A percentile compares a stretch with the other conserved stretches of the same genome.
Conservation (phyloP, 306 rosid species). For the Corylus heterophylla region DNA sequence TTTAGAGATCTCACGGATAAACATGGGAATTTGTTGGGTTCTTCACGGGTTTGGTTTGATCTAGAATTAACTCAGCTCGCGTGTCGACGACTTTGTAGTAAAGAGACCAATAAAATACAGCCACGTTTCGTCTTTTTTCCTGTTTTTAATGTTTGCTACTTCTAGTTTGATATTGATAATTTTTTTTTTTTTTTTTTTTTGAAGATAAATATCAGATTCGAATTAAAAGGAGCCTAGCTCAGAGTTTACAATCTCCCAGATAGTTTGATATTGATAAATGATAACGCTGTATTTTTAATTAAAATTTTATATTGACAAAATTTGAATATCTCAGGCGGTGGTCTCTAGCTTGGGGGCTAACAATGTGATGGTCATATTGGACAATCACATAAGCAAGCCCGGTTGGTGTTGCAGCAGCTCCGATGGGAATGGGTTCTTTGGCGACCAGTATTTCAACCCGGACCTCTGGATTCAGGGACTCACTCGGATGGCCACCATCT, state of each 20-base stretch:
- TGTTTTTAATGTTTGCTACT: too few species aligned
- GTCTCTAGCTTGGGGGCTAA: conserved; percentile 4
- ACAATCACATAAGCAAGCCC: conserved; percentile 74
- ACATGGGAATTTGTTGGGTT: not conserved
- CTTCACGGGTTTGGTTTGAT: conserved; percentile 5
- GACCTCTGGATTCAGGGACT: conserved; percentile 69
- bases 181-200: too few species aligned
- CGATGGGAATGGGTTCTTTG: conserved; percentile 80
- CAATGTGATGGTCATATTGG: conserved; percentile 38
- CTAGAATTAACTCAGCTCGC: not conserved
- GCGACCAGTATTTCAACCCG: conserved; percentile 67
- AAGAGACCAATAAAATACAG: not conserved
- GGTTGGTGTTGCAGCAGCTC: conserved; percentile 76
- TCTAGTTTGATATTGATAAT: too few species aligned
- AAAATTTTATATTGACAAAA: not conserved
- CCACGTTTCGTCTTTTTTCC: not conserved
- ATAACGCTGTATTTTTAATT: too few species aligned
- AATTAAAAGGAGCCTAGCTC: too few species aligned
- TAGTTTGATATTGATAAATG: too few species aligned
- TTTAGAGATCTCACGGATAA: not conserved
- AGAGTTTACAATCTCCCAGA: too few species aligned
- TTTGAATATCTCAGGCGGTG: not conserved
- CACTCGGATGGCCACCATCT: conserved; percentile 73
- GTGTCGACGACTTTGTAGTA: not conserved
- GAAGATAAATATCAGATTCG: too few species aligned